phyloP scores from a whole-genome alignment of 2,329 filamentous ascomycete genomes.

The Raffaelea albimanens region DNA sequence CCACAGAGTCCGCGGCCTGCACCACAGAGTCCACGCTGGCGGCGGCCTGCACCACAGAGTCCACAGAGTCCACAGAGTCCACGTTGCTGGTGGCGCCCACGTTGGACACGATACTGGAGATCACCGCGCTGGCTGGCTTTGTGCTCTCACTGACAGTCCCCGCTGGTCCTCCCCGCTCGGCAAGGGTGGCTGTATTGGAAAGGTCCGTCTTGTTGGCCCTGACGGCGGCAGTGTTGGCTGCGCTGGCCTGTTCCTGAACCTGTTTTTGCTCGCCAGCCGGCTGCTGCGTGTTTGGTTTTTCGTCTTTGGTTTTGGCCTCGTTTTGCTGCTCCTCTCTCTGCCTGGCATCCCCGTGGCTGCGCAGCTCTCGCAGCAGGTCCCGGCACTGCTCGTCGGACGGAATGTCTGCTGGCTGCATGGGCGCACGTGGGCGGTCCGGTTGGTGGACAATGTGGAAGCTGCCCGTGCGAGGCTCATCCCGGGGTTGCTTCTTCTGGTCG shows the following conservation, averaged over 20 bases:
- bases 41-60: too few species aligned
- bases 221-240: background rate
- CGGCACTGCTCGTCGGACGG: slow-evolving; percentile 21
- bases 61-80: too few species aligned
- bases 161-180: too few species aligned
- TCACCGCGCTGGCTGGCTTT: too few species aligned
- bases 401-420: slow-evolving; percentile 12
- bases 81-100: too few species aligned
- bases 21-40: too few species aligned
- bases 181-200: background rate
- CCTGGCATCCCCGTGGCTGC: too few species aligned
- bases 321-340: too few species aligned
- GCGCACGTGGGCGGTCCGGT: slow-evolving; percentile 17
- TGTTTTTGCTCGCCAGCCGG: background rate
- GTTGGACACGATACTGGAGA: too few species aligned
- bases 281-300: background rate
- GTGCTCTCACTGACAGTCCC: too few species aligned
- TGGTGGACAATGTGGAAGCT: slow-evolving; percentile 12
- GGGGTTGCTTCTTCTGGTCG: background rate
- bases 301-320: background rate
- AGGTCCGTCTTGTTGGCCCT: background rate
- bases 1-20: too few species aligned
- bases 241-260: background rate
- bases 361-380: slow-evolving; percentile 3
- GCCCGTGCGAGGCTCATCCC: background rate